Base-by-base conservation (phyloP, 1,284 basidiomycete genomes). In the Takashimella koratensis region DNA sequence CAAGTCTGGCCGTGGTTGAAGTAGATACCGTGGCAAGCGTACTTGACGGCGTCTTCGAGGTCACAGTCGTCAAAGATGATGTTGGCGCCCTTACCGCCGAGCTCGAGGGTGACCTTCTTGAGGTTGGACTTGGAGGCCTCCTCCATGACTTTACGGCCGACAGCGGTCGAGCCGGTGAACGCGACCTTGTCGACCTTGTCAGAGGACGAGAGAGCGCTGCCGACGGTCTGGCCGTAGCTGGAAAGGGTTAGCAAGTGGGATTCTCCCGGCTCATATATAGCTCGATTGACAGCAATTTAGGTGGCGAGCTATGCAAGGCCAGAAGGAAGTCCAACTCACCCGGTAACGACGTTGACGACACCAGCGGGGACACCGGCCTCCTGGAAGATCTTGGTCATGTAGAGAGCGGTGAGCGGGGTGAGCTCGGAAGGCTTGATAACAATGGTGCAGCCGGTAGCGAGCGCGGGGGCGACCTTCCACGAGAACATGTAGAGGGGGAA, bases 51-150 rank as follows among this genome's bases (percentile, higher is more conserved):
- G 70, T 87, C 81, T 2, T 90, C 86, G 49, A 95, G 62, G 60
- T 80, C 74, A 47, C 75, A 74, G 58, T 80, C 79, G 52, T 77
- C 78, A 63, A 79, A 79, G 62, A 79, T 74, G 63, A 79, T 76
- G 69, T 85, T 88, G 21, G 91, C 88, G 56, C 85, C 86, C 82
- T 96, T 97, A 36, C 93, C 92, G 39, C 93, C 93, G 46, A 97
- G 83, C 78, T 97, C 93, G 64, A 96, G 84, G 3, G 90, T 91
- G 48, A 95, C 87, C 83, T 90, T 55, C 56, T 81, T 81, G 64
- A 82, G 72, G 74, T 82, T 80, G 54, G 75, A 76, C 58, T 78
- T 72, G 47, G 81, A 80, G 26, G 80, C 79, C 45, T 76, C 74
- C 65, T 79, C 76, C 73, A 82, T 80, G 70, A 83, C 79, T 56